These are phyloP conservation scores for Nakaseomyces uthaithaninus DNA, from an alignment of 1,139 yeast species.

Conservation along the genomic window DNA sequence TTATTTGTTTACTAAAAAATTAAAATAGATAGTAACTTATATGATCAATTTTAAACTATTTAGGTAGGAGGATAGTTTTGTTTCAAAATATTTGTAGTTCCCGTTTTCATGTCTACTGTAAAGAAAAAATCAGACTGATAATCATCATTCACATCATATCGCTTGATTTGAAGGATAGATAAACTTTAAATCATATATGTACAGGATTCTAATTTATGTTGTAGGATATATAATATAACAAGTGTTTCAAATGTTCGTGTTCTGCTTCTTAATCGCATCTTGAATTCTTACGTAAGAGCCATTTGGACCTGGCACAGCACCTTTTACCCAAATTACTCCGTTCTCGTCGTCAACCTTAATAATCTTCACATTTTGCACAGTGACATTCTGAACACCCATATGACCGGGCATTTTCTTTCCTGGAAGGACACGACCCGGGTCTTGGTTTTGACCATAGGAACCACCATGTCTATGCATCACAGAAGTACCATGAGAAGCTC, in stretches of 20 bases:
- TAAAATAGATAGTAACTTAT: neutral
- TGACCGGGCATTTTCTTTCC: slow-evolving; percentile 98
- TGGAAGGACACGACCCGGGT: slow-evolving; percentile 93
- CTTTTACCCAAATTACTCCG: slow-evolving; percentile 78
- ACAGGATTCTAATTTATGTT: slow-evolving; percentile 3
- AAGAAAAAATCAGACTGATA: too few relatives aligned
- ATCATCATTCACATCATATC: too few relatives aligned
- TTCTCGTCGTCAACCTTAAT: slow-evolving; percentile 72
- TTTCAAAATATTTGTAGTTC: too few relatives aligned
- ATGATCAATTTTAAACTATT: too few relatives aligned
- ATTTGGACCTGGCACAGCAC: slow-evolving; percentile 86
- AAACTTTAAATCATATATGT: neutral
- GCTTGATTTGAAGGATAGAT: neutral
- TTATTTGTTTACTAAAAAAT: neutral
- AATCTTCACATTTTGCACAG: slow-evolving; percentile 69
- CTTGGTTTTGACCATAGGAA: slow-evolving; percentile 91
- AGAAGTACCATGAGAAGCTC: slow-evolving; percentile 95
- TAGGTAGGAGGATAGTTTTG: too few relatives aligned
- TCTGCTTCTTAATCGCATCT: slow-evolving; percentile 59
- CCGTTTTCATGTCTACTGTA: too few relatives aligned
- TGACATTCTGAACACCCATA: slow-evolving; percentile 73
- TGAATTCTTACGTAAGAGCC: slow-evolving; percentile 66
- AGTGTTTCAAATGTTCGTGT: too few relatives aligned
- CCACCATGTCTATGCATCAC: slow-evolving; percentile 93
- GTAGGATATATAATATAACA: slow-evolving; percentile 10